Evolutionary conservation across 306 rosid genomes (phyloP), one percentile per base, ranked within the genome.

Genomic region (Lathyrus oleraceus): DNA sequence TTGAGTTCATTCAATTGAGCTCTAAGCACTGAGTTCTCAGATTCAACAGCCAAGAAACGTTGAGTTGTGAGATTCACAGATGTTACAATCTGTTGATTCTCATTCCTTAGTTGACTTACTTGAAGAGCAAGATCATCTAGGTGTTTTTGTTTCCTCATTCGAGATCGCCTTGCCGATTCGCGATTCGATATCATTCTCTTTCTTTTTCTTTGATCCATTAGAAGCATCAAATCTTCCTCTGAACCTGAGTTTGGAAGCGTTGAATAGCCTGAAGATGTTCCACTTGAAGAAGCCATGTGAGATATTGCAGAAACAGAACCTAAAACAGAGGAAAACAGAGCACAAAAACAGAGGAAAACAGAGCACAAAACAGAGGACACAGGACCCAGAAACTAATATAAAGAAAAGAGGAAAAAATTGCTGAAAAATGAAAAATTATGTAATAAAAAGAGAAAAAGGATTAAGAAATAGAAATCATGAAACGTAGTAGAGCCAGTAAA

Each of bases 171-270:
- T 1, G 98, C 98, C 0, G 98, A 92, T 73, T 92, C 98, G 0
- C 98, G 84, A 38, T 92, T 92, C 0, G 98, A 92, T 45, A 88
- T 51, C 98, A 92, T 92, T 68, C 98, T 84, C 83, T 92, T 92
- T 63, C 98, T 83, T 70, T 92, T 92, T 48, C 96, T 81, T 73
- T 83, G 85, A 70, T 89, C 91, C 87, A 88, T 83, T 11, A 53
- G 30, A 10, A 53, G 15, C 79, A 86, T 15, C 2, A 38, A 32
- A 1, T 87, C 88, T 39, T 81, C 91, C 42, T 89, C 98, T 2
- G 89, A 89, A 11, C 92, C 92, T 0, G 90, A 91, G 80, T 76
- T 90, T 48, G 66, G 92, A 25, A 56, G 6, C 79, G 72, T 4
- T 0, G 91, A 85, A 1, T 90, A 85, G 21, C 86, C 93, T 27